Conservation (phyloP, 352 stramenopile genomes). For the Phytophthora tentaculata region DNA sequence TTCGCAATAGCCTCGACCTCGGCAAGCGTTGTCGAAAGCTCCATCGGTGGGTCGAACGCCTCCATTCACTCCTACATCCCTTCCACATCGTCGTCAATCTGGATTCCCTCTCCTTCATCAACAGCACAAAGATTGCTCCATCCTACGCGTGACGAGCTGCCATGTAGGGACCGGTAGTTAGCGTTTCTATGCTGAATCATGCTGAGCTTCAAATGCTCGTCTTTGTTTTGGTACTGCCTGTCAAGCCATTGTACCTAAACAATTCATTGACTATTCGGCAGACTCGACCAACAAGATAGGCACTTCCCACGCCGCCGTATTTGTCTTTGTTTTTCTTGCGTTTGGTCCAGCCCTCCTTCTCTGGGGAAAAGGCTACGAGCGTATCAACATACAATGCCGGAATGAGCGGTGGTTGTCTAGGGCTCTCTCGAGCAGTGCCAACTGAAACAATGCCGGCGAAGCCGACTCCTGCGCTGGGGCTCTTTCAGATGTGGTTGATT, state of each 20-base stretch:
- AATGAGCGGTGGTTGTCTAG: constrained; percentile 7
- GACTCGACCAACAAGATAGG: constrained; percentile 7
- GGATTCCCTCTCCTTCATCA: constrained; percentile 7
- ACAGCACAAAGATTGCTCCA: constrained; percentile 9
- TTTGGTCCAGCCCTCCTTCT: constrained; percentile 20
- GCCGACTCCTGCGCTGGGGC: too few relatives aligned
- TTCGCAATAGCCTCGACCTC: too few relatives aligned
- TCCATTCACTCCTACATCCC: constrained; percentile 9
- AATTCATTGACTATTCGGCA: constrained; percentile 14
- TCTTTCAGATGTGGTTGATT: too few relatives aligned
- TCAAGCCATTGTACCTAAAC: constrained; percentile 18
- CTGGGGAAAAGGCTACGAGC: constrained; percentile 13
- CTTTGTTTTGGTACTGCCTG: constrained; percentile 7
- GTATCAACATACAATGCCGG: constrained; percentile 9
- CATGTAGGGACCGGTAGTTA: constrained; percentile 15
- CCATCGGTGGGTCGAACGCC: neutral
- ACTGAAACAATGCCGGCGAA: too few relatives aligned
- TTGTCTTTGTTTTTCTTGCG: constrained; percentile 1
- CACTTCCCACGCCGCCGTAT: neutral
- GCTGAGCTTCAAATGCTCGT: neutral
- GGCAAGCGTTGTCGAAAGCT: constrained; percentile 8
- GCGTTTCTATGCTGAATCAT: neutral
- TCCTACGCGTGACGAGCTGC: constrained; percentile 2
- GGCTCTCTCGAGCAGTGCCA: too few relatives aligned
- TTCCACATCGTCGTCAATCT: constrained; percentile 3